phyloP scores from a whole-genome alignment of 208 protist species.

The Leptomonas pyrrhocoris region DNA sequence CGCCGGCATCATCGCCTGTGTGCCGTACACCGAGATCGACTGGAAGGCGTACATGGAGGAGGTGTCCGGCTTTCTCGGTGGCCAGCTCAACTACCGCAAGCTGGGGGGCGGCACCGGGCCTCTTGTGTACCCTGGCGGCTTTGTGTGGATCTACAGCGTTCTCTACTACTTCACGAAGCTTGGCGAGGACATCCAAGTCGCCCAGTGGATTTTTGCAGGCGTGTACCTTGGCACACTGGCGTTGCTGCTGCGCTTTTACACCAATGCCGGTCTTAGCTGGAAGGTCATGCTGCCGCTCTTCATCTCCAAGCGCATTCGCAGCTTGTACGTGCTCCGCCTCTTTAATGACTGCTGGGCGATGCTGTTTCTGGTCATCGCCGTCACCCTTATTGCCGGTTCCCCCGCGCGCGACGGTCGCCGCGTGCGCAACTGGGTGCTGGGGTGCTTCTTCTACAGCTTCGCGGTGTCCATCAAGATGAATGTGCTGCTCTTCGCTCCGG shows the following conservation, averaged over 20 bases:
- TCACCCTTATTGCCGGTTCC: slow-evolving; percentile 48
- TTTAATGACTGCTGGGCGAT: slow-evolving; percentile 93
- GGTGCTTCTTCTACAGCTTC: slow-evolving; percentile 73
- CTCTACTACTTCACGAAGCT: slow-evolving; percentile 80
- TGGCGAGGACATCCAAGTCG: slow-evolving; percentile 62
- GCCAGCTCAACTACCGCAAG: slow-evolving; percentile 81
- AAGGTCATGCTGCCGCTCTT: slow-evolving; percentile 53
- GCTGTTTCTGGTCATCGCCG: slow-evolving; percentile 71
- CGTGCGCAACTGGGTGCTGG: slow-evolving; percentile 53
- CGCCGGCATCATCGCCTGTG: slow-evolving; percentile 36
- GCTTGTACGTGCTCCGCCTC: slow-evolving; percentile 83
- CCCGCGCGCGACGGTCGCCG: slow-evolving; percentile 12
- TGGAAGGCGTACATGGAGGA: slow-evolving; percentile 93
- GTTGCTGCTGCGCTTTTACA: slow-evolving; percentile 56
- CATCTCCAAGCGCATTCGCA: slow-evolving; percentile 84
- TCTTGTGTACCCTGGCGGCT: slow-evolving; percentile 90
- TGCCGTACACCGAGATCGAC: slow-evolving; percentile 90
- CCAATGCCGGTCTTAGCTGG: slow-evolving; percentile 32
- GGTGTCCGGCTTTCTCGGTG: slow-evolving; percentile 72
- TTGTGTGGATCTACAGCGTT: slow-evolving; percentile 86
- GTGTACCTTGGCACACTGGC: slow-evolving; percentile 72
- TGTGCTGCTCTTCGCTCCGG: slow-evolving; percentile 92
- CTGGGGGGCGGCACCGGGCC: slow-evolving; percentile 83
- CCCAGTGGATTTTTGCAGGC: slow-evolving; percentile 75
- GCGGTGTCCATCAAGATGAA: slow-evolving; percentile 97